These are phyloP conservation scores for Coemansia sp. DNA, from an alignment of 192 early-diverging fungal genomes.

Conservation along the genomic window DNA sequence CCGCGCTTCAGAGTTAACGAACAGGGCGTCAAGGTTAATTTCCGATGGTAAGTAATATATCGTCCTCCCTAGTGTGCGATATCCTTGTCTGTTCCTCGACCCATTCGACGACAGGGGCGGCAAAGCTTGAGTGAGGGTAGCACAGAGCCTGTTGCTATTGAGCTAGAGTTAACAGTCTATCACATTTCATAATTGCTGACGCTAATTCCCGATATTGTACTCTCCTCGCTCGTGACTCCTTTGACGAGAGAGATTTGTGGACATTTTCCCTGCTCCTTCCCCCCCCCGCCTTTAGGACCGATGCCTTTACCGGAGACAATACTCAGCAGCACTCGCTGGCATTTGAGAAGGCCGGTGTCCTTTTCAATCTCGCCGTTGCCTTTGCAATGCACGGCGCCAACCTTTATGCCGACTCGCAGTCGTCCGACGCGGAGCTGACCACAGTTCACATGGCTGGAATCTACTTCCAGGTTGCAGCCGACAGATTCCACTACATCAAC, in stretches of 20 bases:
- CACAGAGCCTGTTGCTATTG: neutral
- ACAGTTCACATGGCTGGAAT: slow-evolving; percentile 84
- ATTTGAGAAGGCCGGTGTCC: slow-evolving; percentile 94
- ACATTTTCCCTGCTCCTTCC: neutral
- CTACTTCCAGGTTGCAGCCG: slow-evolving; percentile 94
- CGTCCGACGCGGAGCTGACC: slow-evolving; percentile 46
- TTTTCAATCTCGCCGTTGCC: slow-evolving; percentile 92
- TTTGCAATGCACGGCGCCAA: slow-evolving; percentile 59
- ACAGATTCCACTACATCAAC: slow-evolving; percentile 92
- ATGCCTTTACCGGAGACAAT: slow-evolving; percentile 80
- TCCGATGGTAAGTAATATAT: slow-evolving; percentile 76
- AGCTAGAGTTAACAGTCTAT: neutral
- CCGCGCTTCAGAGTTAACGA: slow-evolving; percentile 93
- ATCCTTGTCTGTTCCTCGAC: neutral
- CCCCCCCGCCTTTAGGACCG: slow-evolving; percentile 53
- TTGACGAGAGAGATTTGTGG: neutral
- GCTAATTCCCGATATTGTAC: slow-evolving; percentile 11
- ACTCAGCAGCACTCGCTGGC: slow-evolving; percentile 92
- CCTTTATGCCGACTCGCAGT: slow-evolving; percentile 47
- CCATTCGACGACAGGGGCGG: too few species aligned
- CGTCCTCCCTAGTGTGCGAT: neutral
- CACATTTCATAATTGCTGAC: neutral
- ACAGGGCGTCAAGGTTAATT: slow-evolving; percentile 83
- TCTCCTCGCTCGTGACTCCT: neutral
- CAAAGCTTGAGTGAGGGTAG: too few species aligned